Conservation (phyloP, 768 basidiomycete genomes). For the Punctularia strigosozonata region DNA sequence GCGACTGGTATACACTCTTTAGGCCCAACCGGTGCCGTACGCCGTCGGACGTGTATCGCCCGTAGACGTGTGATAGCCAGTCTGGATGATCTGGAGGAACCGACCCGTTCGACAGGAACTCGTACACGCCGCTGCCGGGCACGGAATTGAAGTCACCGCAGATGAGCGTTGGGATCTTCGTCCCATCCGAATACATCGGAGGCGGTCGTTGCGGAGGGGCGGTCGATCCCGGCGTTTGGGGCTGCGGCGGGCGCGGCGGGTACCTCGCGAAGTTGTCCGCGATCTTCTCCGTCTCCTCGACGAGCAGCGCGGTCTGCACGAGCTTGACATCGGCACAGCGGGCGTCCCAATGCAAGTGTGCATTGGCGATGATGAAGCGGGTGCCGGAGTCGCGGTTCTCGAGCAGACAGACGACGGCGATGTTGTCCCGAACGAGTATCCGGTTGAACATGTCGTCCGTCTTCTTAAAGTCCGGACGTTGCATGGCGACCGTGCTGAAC, state of each 20-base stretch:
- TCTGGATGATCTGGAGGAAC: conserved; percentile 73
- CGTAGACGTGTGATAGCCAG: conserved; percentile 87
- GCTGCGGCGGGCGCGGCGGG: conserved; percentile 48
- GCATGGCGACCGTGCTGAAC: conserved; percentile 87
- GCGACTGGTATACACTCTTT: conserved; percentile 71
- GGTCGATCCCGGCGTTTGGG: conserved; percentile 14
- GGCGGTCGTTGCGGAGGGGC: conserved; percentile 36
- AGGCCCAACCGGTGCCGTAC: conserved; percentile 68
- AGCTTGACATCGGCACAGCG: conserved; percentile 93
- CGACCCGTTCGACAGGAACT: conserved; percentile 69
- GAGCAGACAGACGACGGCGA: conserved; percentile 77
- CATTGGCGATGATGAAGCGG: conserved; percentile 80
- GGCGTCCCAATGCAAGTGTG: conserved; percentile 91
- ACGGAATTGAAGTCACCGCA: conserved; percentile 96
- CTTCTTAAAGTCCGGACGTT: conserved; percentile 88
- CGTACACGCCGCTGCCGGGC: conserved; percentile 81
- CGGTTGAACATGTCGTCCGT: conserved; percentile 99
- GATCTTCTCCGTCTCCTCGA: conserved; percentile 91
- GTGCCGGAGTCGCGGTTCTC: conserved; percentile 84
- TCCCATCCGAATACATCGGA: conserved; percentile 70
- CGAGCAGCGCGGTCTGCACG: conserved; percentile 83
- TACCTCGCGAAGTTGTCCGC: conserved; percentile 75
- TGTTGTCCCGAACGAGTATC: conserved; percentile 88
- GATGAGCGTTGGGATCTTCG: conserved; percentile 83
- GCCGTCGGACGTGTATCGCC: conserved; percentile 86